Evolutionary conservation across 495 filamentous ascomycete genomes (phyloP).

Genomic region (Penicillium pancosmium): DNA sequence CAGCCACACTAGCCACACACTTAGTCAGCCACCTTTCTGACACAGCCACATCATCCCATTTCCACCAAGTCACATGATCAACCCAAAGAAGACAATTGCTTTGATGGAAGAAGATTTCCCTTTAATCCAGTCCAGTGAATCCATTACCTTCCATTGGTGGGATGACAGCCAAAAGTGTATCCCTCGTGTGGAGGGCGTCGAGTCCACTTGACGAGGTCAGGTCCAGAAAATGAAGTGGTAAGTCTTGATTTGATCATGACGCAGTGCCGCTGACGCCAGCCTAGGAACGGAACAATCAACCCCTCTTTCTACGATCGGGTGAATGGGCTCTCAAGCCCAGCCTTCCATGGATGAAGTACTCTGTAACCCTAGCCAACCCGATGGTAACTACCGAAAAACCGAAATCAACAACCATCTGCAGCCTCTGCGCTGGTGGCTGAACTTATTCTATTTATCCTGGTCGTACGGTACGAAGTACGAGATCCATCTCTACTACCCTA

Average conservation of each 20-base stretch:
- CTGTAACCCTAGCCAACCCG: not conserved
- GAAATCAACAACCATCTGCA: no score
- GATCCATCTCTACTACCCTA: no score
- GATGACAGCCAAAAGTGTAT: not conserved
- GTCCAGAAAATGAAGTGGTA: constrained; percentile 9
- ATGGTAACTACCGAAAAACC: not conserved
- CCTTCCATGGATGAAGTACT: no score
- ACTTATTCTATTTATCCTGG: no score
- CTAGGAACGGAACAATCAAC: constrained; percentile 3
- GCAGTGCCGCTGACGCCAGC: constrained; percentile 21
- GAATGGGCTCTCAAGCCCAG: no score
- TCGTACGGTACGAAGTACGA: no score
- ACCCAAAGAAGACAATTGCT: no score
- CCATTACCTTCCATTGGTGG: not conserved
- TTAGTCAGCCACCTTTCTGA: not conserved
- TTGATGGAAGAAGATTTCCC: not conserved
- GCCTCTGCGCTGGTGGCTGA: not conserved
- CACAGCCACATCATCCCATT: not conserved
- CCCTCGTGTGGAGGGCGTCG: not conserved
- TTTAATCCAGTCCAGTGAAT: not conserved
- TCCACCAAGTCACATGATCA: not conserved
- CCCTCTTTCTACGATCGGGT: not conserved
- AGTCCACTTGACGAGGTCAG: not conserved
- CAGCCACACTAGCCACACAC: not conserved
- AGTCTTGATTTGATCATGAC: constrained; percentile 15